Conservation (phyloP, 1,284 basidiomycete species). For the Singerocomus inundabilis region DNA sequence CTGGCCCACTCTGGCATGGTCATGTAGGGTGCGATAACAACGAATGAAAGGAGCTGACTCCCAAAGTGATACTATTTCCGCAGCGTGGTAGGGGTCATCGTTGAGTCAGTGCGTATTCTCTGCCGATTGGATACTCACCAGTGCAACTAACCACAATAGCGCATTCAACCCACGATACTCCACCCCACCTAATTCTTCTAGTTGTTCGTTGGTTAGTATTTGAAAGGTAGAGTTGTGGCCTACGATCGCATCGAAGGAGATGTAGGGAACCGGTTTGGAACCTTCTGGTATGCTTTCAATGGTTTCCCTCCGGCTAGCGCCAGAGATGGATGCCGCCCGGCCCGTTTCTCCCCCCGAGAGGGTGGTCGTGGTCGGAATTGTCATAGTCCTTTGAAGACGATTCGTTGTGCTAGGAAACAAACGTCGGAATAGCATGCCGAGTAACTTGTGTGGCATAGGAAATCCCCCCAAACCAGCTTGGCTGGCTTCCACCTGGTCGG, state of each 20-base stretch:
- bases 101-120: neutral
- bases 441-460: conserved; percentile 72
- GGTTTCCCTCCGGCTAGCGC: conserved; percentile 11
- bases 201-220: conserved; percentile 75
- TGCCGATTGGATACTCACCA: conserved; percentile 38
- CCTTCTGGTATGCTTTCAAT: conserved; percentile 35
- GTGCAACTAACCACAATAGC: conserved; percentile 72
- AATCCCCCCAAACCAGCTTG: conserved; percentile 80
- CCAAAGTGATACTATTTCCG: conserved; percentile 65
- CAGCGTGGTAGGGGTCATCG: neutral
- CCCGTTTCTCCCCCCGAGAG: conserved; percentile 40
- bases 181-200: conserved; percentile 91
- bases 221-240: conserved; percentile 89
- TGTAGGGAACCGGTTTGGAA: conserved; percentile 70
- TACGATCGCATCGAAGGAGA: conserved; percentile 82
- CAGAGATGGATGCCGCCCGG: conserved; percentile 21
- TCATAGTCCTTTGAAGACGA: conserved; percentile 61
- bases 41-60: conserved; percentile 64
- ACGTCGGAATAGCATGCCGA: conserved; percentile 45
- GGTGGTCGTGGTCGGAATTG: conserved; percentile 72
- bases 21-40: conserved; percentile 81
- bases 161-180: conserved; percentile 89
- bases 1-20: conserved; percentile 48
- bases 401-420: conserved; percentile 59
- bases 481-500: conserved; percentile 31